These are phyloP conservation scores for Hydrangea macrophylla DNA, from an alignment of 148 eudicot genomes.

Conservation along the genomic window DNA sequence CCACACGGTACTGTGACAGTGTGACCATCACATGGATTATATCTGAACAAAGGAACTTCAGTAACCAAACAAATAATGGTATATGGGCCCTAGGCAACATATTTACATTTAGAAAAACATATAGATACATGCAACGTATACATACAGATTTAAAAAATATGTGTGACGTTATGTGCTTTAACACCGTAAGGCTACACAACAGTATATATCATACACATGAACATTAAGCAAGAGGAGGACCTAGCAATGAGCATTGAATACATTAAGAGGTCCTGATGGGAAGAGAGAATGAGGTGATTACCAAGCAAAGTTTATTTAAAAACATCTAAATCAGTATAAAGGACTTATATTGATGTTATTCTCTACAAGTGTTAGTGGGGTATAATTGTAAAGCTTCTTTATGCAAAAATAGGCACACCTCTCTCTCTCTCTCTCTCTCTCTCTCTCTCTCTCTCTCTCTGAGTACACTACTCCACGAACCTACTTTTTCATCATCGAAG, in stretches of 20 bases:
- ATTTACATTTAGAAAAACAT: no score
- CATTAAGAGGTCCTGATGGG: constrained; percentile 2
- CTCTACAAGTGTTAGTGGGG: constrained; percentile 53
- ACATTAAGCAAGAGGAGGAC: no score
- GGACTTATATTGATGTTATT: constrained; percentile 33
- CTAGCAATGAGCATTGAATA: not conserved
- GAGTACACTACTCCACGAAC: constrained; percentile 32
- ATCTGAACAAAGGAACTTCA: not conserved
- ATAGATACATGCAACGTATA: no score
- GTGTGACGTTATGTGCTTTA: not conserved
- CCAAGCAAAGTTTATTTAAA: constrained; percentile 19
- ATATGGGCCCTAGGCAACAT: not conserved
- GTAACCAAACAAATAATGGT: not conserved
- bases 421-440: constrained; percentile 15
- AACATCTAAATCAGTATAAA: constrained; percentile 18
- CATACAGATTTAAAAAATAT: not conserved
- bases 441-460: constrained; percentile 17
- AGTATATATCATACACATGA: no score
- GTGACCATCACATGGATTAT: no score
- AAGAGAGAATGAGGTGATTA: constrained; percentile 7
- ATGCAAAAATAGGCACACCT: constrained; percentile 31
- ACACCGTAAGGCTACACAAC: no score
- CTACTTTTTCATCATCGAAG: constrained; percentile 28
- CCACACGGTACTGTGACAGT: no score
- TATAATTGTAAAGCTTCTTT: constrained; percentile 68